Evolutionary conservation across 805 yeast genomes (phyloP), one percentile per base, ranked within the genome.

Genomic region (Barnettozyma sucrosica): DNA sequence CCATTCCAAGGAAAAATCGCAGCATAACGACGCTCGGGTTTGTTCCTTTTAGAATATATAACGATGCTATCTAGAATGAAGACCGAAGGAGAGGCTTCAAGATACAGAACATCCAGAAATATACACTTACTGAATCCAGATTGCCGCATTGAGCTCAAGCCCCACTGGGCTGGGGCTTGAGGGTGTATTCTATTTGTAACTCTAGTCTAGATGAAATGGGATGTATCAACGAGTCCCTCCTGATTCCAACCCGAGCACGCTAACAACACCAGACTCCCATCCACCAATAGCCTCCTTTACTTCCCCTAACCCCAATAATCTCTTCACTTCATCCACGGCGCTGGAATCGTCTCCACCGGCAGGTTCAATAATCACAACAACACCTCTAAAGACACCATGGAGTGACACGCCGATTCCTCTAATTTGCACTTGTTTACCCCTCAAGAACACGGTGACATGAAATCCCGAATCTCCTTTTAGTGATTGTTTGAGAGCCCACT

Each of bases 391-490:
- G 14, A 71, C 71, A 2, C 95, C 95, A 58, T 84, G 89, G 14
- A 85, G 69, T 41, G 81, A 79, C 34, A 85, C 78, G 57, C 85
- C 87, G 36, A 85, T 81, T 0, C 88, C 77, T 33, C 86, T 67
- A 3, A 86, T 67, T 7, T 67, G 65, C 53, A 81, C 45, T 18
- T 51, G 47, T 8, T 38, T 26, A 2, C 50, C 50, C 21, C 41
- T 23, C 5, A 43, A 26, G 32, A 38, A 33, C 7, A 43, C 23
- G 50, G 76, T 74, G 57, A 81, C 83, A 7, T 77, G 76, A 45
- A 75, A 74, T 0, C 95, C 95, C 7, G 83, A 83, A 50, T 84
- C 89, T 2, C 90, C 92, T 55, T 77, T 76, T 47, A 85, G 73
- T 11, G 76, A 69, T 61, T 87, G 95, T 50, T 85, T 68, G 40